Evolutionary conservation across 2,329 filamentous ascomycete genomes (phyloP), one percentile per base, ranked within the genome.

Genomic region (Aureobasidium leucospermi): DNA sequence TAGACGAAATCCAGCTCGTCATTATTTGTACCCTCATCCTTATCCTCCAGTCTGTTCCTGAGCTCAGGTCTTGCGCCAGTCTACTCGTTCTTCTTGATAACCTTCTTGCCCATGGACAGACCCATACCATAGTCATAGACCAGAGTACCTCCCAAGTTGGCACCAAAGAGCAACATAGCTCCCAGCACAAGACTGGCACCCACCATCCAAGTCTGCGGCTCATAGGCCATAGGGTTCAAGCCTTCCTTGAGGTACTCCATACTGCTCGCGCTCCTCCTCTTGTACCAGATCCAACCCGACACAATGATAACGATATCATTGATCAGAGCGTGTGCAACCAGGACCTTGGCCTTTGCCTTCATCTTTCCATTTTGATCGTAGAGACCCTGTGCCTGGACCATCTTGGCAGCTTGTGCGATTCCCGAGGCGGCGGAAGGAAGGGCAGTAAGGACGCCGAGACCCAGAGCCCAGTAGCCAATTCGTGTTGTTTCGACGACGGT

Each of bases 91-190:
- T 53, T 59, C 61, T 69, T 69, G 65, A 70, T 73, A 8, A 61
- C 63, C 56, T 65, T 66, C 45, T 61, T 61, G 5, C 62, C 62
- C 28, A 63, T 64, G 11, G 68, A 66, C 42, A 78, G 71, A 1
- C 76, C 77, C 65, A 79, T 74, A 0, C 77, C 77, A 61, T 75
- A 75, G 32, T 73, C 68, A 63, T 79, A 79, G 5, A 76, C 75
- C 62, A 79, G 61, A 8, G 66, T 67, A 0, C 75, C 76, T 2
- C 77, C 77, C 4, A 78, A 67, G 60, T 75, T 75, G 11, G 75
- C 75, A 3, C 69, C 70, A 60, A 74, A 74, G 42, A 76, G 59
- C 4, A 73, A 69, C 41, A 71, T 61, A 3, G 69, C 63, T 6
- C 71, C 69, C 15, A 76, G 61, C 13, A 71, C 57, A 19, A 67